Conservation (phyloP, 2,329 filamentous ascomycete genomes). For the Trichoderma sp. region DNA sequence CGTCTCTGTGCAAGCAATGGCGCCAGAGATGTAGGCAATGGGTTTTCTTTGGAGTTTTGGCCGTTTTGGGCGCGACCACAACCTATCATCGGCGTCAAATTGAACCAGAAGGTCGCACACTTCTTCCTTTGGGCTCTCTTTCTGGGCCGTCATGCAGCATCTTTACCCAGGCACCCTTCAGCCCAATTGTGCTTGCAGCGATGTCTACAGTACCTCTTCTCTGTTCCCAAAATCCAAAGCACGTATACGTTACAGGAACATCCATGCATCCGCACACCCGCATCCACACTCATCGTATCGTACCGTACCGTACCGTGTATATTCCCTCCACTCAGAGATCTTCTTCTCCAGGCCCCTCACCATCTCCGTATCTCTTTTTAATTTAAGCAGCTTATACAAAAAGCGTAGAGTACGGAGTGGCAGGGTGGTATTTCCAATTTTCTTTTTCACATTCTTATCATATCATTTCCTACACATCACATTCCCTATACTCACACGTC, state of each 20-base stretch:
- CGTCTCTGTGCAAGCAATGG: not conserved
- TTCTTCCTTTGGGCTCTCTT: not conserved
- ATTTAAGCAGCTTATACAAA: not conserved
- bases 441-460: not conserved
- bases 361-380: not conserved
- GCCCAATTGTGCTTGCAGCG: not conserved
- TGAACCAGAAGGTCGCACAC: not conserved
- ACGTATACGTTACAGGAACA: not conserved
- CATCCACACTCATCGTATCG: not conserved
- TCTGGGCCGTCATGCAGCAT: not conserved
- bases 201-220: not conserved
- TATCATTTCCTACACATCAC: slow-evolving; percentile 23
- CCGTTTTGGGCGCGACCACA: not conserved
- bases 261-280: not conserved
- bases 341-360: not conserved
- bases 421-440: slow-evolving; percentile 3
- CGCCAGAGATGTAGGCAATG: not conserved
- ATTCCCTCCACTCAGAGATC: not conserved
- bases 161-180: not conserved
- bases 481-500: not conserved
- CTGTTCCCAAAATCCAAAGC: not conserved
- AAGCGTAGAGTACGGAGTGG: not conserved
- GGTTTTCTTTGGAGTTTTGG: not conserved
- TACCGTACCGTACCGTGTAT: not conserved
- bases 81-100: not conserved